phyloP scores from a whole-genome alignment of 352 stramenopile species.

The Globisporangium parvum region DNA sequence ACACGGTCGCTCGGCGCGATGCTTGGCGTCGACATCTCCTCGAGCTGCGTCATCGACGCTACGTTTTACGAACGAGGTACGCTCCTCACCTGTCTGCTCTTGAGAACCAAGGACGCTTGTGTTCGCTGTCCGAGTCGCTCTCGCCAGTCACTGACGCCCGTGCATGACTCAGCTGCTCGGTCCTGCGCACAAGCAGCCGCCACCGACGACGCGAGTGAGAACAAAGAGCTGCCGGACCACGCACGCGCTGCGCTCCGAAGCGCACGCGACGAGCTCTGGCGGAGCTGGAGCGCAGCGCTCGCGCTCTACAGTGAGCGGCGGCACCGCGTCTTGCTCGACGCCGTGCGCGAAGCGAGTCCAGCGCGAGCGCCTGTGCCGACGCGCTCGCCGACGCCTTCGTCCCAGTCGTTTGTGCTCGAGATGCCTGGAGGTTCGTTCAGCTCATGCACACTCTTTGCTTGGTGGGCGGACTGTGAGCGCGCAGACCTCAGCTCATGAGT shows the following conservation, averaged over 20 bases:
- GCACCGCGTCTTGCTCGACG: not conserved
- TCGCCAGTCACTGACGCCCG: not conserved
- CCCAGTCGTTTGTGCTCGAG: not conserved
- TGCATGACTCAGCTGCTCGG: not conserved
- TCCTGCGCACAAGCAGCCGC: not conserved
- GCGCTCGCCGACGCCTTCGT: not conserved
- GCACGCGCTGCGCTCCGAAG: not conserved
- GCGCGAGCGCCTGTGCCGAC: not conserved
- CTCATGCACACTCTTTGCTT: too few species aligned
- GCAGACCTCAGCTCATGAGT: not conserved
- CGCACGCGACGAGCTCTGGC: conserved; percentile 19
- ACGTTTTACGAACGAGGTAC: conserved; percentile 20
- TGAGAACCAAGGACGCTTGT: not conserved
- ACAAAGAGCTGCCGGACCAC: not conserved
- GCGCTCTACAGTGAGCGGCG: conserved; percentile 4
- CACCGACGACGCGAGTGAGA: not conserved
- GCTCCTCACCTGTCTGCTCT: not conserved
- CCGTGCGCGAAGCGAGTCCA: not conserved
- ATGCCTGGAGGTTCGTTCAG: not conserved
- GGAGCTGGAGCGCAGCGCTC: conserved; percentile 16
- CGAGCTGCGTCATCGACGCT: conserved; percentile 35
- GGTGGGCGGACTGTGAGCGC: not conserved
- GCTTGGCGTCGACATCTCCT: conserved; percentile 31
- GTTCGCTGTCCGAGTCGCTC: not conserved
- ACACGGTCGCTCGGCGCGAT: conserved; percentile 8